Evolutionary conservation across 2,329 filamentous ascomycete genomes (phyloP).

Genomic region (Fusarium oligoseptatum): DNA sequence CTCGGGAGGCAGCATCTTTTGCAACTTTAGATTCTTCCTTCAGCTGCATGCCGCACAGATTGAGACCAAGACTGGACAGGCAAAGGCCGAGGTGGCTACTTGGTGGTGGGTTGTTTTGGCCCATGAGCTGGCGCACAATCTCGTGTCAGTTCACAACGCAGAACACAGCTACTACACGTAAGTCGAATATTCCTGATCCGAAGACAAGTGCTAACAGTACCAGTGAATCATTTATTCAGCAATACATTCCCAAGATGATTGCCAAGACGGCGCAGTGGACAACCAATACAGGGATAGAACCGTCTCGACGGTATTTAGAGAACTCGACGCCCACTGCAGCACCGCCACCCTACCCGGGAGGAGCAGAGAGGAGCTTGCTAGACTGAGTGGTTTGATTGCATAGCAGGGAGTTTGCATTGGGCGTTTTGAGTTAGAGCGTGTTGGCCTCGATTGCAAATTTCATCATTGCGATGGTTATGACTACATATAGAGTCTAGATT

Average conservation of each 20-base stretch:
- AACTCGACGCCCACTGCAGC: conserved; percentile 12
- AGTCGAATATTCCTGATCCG: conserved; percentile 45
- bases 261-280: conserved; percentile 61
- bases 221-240: conserved; percentile 81
- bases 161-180: conserved; percentile 87
- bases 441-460: conserved; percentile 6
- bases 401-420: conserved; percentile 32
- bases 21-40: conserved; percentile 89
- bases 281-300: conserved; percentile 13
- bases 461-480: conserved; percentile 5
- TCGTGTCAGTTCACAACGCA: conserved; percentile 82
- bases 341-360: conserved; percentile 25
- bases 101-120: conserved; percentile 98
- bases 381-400: conserved; percentile 34
- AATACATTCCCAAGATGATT: conserved; percentile 81
- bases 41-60: conserved; percentile 77
- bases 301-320: conserved; percentile 17
- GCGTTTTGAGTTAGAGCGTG: conserved; percentile 10
- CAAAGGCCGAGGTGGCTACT: conserved; percentile 76
- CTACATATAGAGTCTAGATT: conserved; percentile 33
- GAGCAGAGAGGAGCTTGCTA: conserved; percentile 36
- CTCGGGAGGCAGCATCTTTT: conserved; percentile 86
- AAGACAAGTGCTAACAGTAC: conserved; percentile 32
- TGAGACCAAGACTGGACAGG: conserved; percentile 54
- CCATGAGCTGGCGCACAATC: conserved; percentile 95